Evolutionary conservation across 805 yeast genomes (phyloP).

Genomic region (Zygosaccharomyces gambellarensis): DNA sequence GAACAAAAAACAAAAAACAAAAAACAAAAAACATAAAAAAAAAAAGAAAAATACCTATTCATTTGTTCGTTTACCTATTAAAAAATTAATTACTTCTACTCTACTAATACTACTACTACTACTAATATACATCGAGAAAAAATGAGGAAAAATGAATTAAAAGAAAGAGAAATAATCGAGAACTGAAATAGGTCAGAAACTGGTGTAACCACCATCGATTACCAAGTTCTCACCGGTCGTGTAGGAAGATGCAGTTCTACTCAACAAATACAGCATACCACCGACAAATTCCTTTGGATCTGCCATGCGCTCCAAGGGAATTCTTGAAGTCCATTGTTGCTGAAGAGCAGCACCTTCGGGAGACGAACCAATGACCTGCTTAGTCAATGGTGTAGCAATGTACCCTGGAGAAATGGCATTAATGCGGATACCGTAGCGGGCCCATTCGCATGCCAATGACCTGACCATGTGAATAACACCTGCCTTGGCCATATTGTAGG

Average conservation of each 20-base stretch:
- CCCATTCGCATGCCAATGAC: conserved; percentile 80
- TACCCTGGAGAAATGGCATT: conserved; percentile 78
- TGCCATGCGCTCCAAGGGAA: conserved; percentile 80
- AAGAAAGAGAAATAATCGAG: background rate
- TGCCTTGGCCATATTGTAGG: conserved; percentile 82
- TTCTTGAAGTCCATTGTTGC: conserved; percentile 64
- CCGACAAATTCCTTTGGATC: conserved; percentile 82
- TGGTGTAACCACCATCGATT: conserved; percentile 83
- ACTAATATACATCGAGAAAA: background rate
- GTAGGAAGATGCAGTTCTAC: conserved; percentile 65
- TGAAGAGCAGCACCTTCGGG: conserved; percentile 47
- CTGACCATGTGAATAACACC: conserved; percentile 78
- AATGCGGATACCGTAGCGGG: conserved; percentile 67
- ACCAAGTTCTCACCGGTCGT: conserved; percentile 81
- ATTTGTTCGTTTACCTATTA: background rate
- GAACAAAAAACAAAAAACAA: background rate
- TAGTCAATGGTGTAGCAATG: conserved; percentile 73
- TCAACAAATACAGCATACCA: conserved; percentile 65
- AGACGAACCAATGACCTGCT: conserved; percentile 57
- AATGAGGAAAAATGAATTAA: background rate
- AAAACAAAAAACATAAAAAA: background rate
- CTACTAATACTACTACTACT: background rate
- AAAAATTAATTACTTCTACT: background rate
- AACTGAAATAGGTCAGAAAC: conserved; percentile 47
- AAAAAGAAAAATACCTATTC: background rate